Percentiles rank a stretch among this genome's conserved stretches.
These are phyloP conservation scores for Magnusiomyces sp. DNA, from an alignment of 1,139 yeast species.

Conservation along the genomic window DNA sequence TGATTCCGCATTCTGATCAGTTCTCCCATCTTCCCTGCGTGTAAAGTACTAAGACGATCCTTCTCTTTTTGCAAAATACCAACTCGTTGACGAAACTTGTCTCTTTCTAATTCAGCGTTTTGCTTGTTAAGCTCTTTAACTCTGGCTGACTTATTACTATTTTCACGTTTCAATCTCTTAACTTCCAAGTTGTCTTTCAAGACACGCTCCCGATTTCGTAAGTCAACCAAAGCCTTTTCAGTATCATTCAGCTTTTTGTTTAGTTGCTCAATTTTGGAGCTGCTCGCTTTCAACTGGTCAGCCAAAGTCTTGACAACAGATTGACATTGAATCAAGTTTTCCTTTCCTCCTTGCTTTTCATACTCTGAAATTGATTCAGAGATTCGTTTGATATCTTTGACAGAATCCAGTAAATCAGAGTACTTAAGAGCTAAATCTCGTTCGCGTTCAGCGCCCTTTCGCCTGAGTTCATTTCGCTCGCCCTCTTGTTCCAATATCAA, in stretches of 20 bases:
- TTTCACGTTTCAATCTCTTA: slow-evolving; percentile 34
- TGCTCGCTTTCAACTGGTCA: slow-evolving; percentile 15
- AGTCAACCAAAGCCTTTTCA: slow-evolving; percentile 39
- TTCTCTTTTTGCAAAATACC: slow-evolving; percentile 45
- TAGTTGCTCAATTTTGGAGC: slow-evolving; percentile 18
- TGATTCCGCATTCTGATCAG: slow-evolving; percentile 50
- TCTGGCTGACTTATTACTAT: slow-evolving; percentile 18
- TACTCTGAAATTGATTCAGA: slow-evolving; percentile 15
- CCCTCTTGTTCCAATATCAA: slow-evolving; percentile 14
- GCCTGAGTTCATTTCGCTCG: slow-evolving; percentile 15
- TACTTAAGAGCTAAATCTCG: slow-evolving; percentile 12
- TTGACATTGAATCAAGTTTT: slow-evolving; percentile 13
- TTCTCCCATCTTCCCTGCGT: slow-evolving; percentile 80
- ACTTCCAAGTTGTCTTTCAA: slow-evolving; percentile 49
- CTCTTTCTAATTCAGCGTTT: slow-evolving; percentile 58
- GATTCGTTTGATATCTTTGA: slow-evolving; percentile 14
- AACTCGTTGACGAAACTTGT: slow-evolving; percentile 55
- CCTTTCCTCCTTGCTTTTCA: slow-evolving; percentile 8
- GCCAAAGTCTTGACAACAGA: slow-evolving; percentile 15
- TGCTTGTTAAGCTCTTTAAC: slow-evolving; percentile 41
- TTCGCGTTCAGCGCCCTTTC: slow-evolving; percentile 16
- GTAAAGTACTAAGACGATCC: slow-evolving; percentile 52
- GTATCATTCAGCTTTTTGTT: slow-evolving; percentile 20
- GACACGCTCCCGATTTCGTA: slow-evolving; percentile 45
- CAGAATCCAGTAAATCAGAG: slow-evolving; percentile 12